Conservation (phyloP, 352 stramenopile genomes). For the Pythium aristosporum region DNA sequence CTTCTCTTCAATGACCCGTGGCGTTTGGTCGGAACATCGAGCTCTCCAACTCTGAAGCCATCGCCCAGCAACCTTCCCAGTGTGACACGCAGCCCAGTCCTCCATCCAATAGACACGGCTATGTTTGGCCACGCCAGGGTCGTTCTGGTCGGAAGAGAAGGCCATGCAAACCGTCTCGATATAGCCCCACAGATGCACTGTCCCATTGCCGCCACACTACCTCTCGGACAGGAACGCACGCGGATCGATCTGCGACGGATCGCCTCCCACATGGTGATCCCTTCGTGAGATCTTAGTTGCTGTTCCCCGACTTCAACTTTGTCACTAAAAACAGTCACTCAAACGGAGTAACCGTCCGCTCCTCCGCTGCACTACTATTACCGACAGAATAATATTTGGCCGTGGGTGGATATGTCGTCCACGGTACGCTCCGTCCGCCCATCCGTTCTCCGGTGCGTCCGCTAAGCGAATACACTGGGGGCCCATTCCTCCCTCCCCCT, state of each 20-base stretch:
- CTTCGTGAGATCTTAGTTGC: no score
- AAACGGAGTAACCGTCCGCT: background rate
- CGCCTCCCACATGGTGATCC: no score
- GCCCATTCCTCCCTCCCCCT: background rate
- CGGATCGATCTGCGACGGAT: no score
- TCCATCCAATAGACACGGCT: background rate
- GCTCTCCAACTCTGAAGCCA: background rate
- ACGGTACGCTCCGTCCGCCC: constrained; percentile 7
- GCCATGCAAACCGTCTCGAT: background rate
- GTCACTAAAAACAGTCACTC: constrained; percentile 19
- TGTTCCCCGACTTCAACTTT: constrained; percentile 16
- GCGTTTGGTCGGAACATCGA: background rate
- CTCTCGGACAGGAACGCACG: no score
- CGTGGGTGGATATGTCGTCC: constrained; percentile 1
- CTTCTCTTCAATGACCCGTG: background rate
- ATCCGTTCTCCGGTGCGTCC: background rate
- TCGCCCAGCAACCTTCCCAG: background rate
- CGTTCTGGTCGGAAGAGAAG: constrained; percentile 1
- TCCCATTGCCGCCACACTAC: background rate
- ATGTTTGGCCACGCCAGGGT: background rate
- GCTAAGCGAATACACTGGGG: background rate
- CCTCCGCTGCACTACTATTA: background rate
- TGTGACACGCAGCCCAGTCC: background rate
- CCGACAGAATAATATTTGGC: background rate
- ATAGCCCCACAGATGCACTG: background rate